phyloP scores from a whole-genome alignment of 192 early-diverging fungal species.

The Coemansia sp. region DNA sequence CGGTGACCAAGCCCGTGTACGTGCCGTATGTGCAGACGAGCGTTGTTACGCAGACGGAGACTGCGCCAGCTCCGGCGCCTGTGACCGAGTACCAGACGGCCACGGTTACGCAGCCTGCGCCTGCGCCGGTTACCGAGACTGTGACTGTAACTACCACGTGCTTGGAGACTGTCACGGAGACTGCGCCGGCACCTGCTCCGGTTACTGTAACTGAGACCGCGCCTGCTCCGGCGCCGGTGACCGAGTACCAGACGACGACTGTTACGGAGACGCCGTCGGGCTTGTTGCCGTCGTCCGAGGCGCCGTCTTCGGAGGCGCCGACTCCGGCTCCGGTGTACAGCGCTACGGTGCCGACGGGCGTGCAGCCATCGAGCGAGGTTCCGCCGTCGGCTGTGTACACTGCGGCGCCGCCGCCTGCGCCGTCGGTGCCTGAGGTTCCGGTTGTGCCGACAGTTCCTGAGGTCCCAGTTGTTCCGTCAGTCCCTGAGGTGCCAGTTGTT shows the following conservation, averaged over 20 bases:
- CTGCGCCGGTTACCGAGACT: conserved; percentile 21
- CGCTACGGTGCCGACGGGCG: not conserved
- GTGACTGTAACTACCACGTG: conserved; percentile 1
- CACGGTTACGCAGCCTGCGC: conserved; percentile 11
- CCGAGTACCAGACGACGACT: conserved; percentile 27
- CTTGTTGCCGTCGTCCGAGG: conserved; percentile 7
- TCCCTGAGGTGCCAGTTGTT: not conserved
- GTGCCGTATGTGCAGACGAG: conserved; percentile 54
- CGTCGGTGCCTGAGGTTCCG: not conserved
- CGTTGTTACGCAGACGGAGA: conserved; percentile 26
- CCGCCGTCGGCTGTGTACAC: conserved; percentile 18
- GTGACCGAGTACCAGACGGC: conserved; percentile 23
- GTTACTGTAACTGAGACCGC: conserved; percentile 25
- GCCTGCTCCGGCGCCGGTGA: conserved; percentile 25
- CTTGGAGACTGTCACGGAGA: conserved; percentile 18
- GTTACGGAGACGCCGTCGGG: conserved; percentile 3
- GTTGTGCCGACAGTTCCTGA: not conserved
- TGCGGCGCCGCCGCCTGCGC: conserved; percentile 3
- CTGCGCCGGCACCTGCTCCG: conserved; percentile 20
- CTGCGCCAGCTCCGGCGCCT: conserved; percentile 25
- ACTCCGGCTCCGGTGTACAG: conserved; percentile 11
- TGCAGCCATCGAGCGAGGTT: conserved; percentile 19
- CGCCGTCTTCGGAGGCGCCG: not conserved
- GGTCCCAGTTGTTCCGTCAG: not conserved
- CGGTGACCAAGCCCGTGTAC: conserved; percentile 47